Conservation (phyloP, 441 rosid species). For the Breynia disticha region DNA sequence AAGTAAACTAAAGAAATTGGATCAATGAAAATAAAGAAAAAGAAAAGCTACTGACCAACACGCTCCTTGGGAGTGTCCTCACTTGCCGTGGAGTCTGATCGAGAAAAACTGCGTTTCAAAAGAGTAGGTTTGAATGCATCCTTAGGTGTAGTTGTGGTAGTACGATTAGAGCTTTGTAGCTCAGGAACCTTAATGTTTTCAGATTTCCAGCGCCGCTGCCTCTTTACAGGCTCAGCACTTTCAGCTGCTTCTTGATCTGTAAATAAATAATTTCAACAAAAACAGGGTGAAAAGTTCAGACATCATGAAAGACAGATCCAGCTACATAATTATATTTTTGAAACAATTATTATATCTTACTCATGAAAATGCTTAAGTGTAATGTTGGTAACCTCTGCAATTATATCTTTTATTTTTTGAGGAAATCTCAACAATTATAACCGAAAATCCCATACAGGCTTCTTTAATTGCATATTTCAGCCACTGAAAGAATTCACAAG, state of each 20-base stretch:
- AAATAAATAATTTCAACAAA: constrained; percentile 3
- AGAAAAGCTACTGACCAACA: constrained; percentile 48
- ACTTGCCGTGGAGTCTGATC: constrained; percentile 51
- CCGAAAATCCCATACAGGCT: too few species aligned
- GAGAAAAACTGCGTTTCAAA: constrained; percentile 48
- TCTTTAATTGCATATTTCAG: too few species aligned
- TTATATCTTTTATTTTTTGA: too few species aligned
- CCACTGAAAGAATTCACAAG: too few species aligned
- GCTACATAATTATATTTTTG: neutral
- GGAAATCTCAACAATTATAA: too few species aligned
- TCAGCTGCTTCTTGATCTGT: constrained; percentile 64
- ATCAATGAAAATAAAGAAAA: neutral
- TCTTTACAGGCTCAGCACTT: constrained; percentile 61
- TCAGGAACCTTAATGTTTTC: constrained; percentile 54
- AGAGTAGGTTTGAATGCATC: constrained; percentile 26
- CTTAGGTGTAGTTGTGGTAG: constrained; percentile 52
- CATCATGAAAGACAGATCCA: neutral
- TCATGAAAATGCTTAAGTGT: too few species aligned
- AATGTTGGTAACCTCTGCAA: too few species aligned
- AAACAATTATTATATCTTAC: too few species aligned
- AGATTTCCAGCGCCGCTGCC: constrained; percentile 86
- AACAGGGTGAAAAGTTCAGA: neutral
- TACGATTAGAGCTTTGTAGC: constrained; percentile 30
- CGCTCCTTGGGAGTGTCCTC: constrained; percentile 78
- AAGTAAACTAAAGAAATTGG: too few species aligned